Evolutionary conservation across 2,329 filamentous ascomycete species (phyloP).

Genomic region (Fusarium ramigenum): DNA sequence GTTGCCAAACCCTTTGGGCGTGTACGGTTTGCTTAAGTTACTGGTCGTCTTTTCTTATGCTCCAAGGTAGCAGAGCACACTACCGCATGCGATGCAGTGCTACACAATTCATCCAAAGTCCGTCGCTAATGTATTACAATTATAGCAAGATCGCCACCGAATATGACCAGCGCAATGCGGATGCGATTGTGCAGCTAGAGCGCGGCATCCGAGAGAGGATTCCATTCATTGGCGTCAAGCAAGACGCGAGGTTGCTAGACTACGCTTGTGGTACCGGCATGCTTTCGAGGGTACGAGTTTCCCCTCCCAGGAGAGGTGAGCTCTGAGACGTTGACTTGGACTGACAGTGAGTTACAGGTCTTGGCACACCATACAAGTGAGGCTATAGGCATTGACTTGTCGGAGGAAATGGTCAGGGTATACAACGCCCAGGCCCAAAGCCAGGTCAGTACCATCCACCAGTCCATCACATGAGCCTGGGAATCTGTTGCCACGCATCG

Average conservation of each 20-base stretch:
- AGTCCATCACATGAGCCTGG: background rate
- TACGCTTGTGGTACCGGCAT: conserved; percentile 80
- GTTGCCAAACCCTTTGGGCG: background rate
- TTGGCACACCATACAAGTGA: conserved; percentile 53
- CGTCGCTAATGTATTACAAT: conserved; percentile 27
- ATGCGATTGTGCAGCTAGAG: conserved; percentile 63
- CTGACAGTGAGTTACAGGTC: conserved; percentile 27
- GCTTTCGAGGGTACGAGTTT: conserved; percentile 66
- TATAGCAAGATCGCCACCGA: conserved; percentile 44
- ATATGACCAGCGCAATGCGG: conserved; percentile 63
- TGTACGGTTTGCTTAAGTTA: conserved; percentile 1
- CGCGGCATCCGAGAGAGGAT: conserved; percentile 61
- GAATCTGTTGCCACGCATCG: background rate
- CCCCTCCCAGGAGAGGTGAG: background rate
- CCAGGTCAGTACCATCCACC: conserved; percentile 52
- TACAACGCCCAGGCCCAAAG: conserved; percentile 71
- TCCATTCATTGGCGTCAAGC: conserved; percentile 67
- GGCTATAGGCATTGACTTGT: conserved; percentile 75
- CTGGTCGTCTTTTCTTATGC: conserved; percentile 2
- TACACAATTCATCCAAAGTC: background rate
- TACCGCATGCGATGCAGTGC: conserved; percentile 1
- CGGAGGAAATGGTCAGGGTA: conserved; percentile 72
- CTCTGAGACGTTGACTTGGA: background rate
- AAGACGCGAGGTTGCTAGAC: conserved; percentile 68
- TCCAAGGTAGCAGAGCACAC: conserved; percentile 10